phyloP scores from a whole-genome alignment of 1,284 basidiomycete genomes.

The Singerocomus inundabilis region DNA sequence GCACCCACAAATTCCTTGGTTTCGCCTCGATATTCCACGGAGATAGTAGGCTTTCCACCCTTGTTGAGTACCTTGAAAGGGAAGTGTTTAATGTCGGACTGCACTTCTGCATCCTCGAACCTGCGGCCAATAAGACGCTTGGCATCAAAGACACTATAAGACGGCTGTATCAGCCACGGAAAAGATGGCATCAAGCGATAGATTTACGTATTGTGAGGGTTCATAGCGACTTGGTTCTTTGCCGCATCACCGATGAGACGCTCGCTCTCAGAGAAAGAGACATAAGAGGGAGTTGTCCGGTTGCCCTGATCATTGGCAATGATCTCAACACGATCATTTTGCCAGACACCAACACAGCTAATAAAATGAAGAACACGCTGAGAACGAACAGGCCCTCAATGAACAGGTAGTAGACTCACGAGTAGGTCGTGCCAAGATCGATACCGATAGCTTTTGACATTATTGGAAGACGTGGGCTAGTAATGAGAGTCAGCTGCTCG shows the following conservation, averaged over 20 bases:
- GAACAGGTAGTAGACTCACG: slow-evolving; percentile 45
- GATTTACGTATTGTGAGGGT: slow-evolving; percentile 71
- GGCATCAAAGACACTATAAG: slow-evolving; percentile 76
- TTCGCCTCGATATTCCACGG: slow-evolving; percentile 90
- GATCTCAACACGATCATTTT: slow-evolving; percentile 98
- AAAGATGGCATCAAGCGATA: slow-evolving; percentile 13
- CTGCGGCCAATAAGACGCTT: slow-evolving; percentile 90
- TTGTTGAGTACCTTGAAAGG: slow-evolving; percentile 89
- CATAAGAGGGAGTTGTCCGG: slow-evolving; percentile 93
- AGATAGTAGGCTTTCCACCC: slow-evolving; percentile 84
- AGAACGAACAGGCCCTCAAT: neutral
- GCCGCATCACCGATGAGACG: slow-evolving; percentile 95
- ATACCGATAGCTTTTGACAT: slow-evolving; percentile 90
- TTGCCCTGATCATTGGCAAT: slow-evolving; percentile 98
- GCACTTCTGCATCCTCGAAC: slow-evolving; percentile 85
- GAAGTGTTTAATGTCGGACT: slow-evolving; percentile 94
- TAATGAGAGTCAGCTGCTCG: neutral
- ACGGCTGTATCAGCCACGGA: slow-evolving; percentile 11
- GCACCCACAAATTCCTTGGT: slow-evolving; percentile 84
- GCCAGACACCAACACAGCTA: slow-evolving; percentile 93
- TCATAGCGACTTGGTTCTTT: slow-evolving; percentile 93
- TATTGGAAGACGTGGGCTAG: slow-evolving; percentile 6
- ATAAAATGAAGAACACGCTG: slow-evolving; percentile 4
- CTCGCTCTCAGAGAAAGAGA: slow-evolving; percentile 91
- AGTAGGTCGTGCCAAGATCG: slow-evolving; percentile 86